Evolutionary conservation across 805 yeast genomes (phyloP).

Genomic region (Wickerhamiella brachini): DNA sequence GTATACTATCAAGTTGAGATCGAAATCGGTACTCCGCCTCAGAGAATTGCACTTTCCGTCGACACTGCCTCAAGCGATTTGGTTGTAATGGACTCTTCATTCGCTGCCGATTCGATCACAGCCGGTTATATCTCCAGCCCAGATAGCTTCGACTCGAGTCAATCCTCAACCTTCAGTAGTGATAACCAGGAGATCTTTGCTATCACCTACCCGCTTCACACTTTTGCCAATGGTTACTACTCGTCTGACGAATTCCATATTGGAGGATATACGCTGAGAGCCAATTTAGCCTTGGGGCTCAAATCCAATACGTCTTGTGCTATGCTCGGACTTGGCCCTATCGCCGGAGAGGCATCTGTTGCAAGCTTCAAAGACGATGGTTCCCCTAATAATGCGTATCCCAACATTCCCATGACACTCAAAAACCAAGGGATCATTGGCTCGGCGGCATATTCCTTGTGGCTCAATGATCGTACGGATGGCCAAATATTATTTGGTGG

Average conservation of each 20-base stretch:
- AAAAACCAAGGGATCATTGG: slow-evolving; percentile 32
- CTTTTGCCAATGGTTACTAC: slow-evolving; percentile 36
- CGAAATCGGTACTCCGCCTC: slow-evolving; percentile 37
- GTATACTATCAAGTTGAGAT: slow-evolving; percentile 14
- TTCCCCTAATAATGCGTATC: slow-evolving; percentile 24
- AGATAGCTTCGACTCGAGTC: slow-evolving; percentile 11
- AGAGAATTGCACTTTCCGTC: slow-evolving; percentile 36
- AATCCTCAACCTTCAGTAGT: slow-evolving; percentile 8
- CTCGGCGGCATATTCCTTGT: slow-evolving; percentile 32
- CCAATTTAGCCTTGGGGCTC: slow-evolving; percentile 1
- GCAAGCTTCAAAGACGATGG: neutral
- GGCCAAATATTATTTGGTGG: slow-evolving; percentile 60
- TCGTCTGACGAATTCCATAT: slow-evolving; percentile 46
- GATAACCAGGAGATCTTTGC: slow-evolving; percentile 10
- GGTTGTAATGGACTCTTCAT: slow-evolving; percentile 30
- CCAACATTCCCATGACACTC: slow-evolving; percentile 48
- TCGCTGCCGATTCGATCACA: too few relatives aligned
- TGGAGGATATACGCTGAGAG: slow-evolving; percentile 31
- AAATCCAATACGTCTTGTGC: neutral
- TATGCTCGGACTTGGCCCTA: slow-evolving; percentile 1
- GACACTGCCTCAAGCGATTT: slow-evolving; percentile 62
- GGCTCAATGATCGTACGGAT: slow-evolving; percentile 29
- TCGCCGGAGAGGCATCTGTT: slow-evolving; percentile 1
- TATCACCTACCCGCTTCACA: slow-evolving; percentile 25
- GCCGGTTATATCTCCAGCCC: neutral